Evolutionary conservation across 441 rosid genomes (phyloP).

Genomic region (Bruguiera hainesii): DNA sequence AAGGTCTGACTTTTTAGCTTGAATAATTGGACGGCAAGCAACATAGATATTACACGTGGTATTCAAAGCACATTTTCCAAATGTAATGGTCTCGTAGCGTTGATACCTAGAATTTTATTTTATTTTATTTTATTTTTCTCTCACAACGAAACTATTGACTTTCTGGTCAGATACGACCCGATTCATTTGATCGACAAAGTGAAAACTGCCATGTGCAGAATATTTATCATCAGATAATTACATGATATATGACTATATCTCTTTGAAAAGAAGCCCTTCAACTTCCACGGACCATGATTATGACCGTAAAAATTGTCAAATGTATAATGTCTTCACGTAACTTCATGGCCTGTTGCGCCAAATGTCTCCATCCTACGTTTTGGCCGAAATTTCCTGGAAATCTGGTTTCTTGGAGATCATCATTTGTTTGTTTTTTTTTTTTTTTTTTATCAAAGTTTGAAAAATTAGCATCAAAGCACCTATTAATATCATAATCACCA

Average conservation of each 20-base stretch:
- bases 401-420: too few relatives aligned
- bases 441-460: too few relatives aligned
- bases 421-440: too few relatives aligned
- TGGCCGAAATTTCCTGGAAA: too few relatives aligned
- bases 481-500: too few relatives aligned
- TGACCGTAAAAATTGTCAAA: not conserved
- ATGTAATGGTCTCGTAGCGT: not conserved
- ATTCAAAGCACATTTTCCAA: not conserved
- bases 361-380: too few relatives aligned
- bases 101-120: constrained; percentile 6
- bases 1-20: constrained; percentile 21
- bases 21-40: constrained; percentile 24
- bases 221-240: not conserved
- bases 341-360: too few relatives aligned
- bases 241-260: not conserved
- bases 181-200: not conserved
- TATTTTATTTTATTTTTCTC: not conserved
- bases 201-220: not conserved
- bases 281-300: not conserved
- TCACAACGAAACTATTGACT: constrained; percentile 3
- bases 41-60: not conserved
- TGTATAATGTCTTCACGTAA: too few relatives aligned
- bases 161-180: not conserved
- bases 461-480: too few relatives aligned
- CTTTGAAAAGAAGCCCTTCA: not conserved